These are phyloP conservation scores for Inga leiocalycina DNA, from an alignment of 306 rosid genomes.

Conservation along the genomic window DNA sequence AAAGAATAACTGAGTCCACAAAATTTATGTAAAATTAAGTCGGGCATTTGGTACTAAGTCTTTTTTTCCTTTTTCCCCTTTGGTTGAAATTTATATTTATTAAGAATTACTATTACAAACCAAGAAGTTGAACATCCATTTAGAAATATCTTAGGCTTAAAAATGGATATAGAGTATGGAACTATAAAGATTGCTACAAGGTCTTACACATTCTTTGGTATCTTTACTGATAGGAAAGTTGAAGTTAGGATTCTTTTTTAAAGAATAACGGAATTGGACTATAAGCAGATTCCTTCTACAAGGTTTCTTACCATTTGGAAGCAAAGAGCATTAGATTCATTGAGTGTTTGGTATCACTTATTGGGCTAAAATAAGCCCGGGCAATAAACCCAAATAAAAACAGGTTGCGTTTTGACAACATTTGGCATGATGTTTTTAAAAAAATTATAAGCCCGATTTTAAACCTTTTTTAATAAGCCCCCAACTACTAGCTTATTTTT, in stretches of 20 bases:
- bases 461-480: no score
- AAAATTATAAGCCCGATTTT: no score
- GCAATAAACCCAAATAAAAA: no score
- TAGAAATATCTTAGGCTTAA: neutral
- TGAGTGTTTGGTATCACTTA: no score
- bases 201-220: neutral
- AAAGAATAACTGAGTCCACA: no score
- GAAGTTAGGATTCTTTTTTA: conserved; percentile 1
- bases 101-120: neutral
- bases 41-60: neutral
- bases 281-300: conserved; percentile 20
- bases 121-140: neutral
- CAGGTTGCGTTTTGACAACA: no score
- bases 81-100: neutral
- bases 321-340: conserved; percentile 20
- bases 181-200: neutral
- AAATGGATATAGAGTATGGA: neutral
- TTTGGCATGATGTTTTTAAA: no score
- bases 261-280: conserved; percentile 6
- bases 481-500: no score
- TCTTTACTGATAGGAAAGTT: conserved; percentile 12
- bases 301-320: conserved; percentile 16
- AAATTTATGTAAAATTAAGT: no score
- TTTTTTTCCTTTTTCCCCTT: neutral
- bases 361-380: no score